Evolutionary conservation across 306 rosid genomes (phyloP).

Genomic region (Herpetospermum pedunculosum): DNA sequence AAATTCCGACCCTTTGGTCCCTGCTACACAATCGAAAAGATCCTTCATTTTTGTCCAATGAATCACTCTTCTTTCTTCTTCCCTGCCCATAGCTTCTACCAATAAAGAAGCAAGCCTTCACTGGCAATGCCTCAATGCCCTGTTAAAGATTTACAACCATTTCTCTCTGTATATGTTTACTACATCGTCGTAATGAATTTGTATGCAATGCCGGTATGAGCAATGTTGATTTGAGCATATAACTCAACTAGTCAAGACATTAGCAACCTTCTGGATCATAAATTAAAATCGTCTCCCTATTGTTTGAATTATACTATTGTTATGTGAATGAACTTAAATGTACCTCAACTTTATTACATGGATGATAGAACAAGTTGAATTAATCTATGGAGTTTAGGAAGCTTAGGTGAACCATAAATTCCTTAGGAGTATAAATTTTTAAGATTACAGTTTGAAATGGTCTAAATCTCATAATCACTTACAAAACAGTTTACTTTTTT

Average conservation of each 20-base stretch:
- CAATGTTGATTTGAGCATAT: background rate
- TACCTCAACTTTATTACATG: no score
- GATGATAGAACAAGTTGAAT: no score
- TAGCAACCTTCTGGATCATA: background rate
- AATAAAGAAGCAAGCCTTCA: background rate
- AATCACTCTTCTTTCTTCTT: background rate
- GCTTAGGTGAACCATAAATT: no score
- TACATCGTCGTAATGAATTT: background rate
- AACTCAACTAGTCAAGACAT: background rate
- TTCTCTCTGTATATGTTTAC: background rate
- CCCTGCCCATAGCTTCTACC: background rate
- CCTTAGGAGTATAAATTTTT: no score
- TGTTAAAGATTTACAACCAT: background rate
- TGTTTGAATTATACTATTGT: background rate
- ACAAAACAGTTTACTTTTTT: no score
- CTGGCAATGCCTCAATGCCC: conserved; percentile 6
- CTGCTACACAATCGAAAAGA: background rate
- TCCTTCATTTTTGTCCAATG: background rate
- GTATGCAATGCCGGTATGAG: background rate
- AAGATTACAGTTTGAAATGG: no score
- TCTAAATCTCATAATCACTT: no score
- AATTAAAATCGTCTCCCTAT: background rate
- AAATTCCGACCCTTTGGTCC: background rate
- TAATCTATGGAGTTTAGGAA: no score
- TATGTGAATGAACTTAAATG: background rate